phyloP scores from a whole-genome alignment of 257 asterid genomes.

The Catharanthus roseus region DNA sequence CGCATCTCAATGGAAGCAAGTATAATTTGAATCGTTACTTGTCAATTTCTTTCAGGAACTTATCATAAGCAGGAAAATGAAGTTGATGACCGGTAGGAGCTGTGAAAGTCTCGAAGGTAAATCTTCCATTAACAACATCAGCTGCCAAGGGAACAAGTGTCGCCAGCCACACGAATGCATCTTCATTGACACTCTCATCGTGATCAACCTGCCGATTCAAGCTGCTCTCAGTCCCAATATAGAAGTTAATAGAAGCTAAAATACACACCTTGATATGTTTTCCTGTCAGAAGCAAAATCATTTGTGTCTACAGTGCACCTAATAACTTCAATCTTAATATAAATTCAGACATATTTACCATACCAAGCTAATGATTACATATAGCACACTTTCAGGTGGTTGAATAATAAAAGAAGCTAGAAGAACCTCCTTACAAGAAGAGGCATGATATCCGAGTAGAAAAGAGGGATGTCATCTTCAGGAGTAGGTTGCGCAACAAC shows the following conservation, averaged over 20 bases:
- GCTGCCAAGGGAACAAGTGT: constrained; percentile 55
- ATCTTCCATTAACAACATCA: constrained; percentile 75
- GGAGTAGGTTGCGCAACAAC: constrained; percentile 14
- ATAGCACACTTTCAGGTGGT: neutral
- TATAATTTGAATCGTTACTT: constrained; percentile 25
- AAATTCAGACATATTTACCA: neutral
- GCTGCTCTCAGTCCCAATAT: neutral
- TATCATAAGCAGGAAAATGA: constrained; percentile 80
- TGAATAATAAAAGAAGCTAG: neutral
- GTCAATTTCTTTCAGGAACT: constrained; percentile 62
- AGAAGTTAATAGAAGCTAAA: neutral
- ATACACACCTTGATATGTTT: neutral
- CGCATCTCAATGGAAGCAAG: neutral
- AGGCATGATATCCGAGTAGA: constrained; percentile 89
- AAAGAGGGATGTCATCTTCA: constrained; percentile 65
- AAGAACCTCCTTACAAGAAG: constrained; percentile 55
- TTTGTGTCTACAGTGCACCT: too few relatives aligned
- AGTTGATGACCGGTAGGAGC: constrained; percentile 62
- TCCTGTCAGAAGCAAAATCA: neutral
- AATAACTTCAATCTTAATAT: too few relatives aligned
- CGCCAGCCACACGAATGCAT: constrained; percentile 73
- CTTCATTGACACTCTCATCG: constrained; percentile 63
- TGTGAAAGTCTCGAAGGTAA: constrained; percentile 71
- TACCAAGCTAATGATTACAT: neutral
- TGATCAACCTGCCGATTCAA: constrained; percentile 48